Percentiles rank a stretch among this genome's conserved stretches.
Conservation (phyloP, 2,329 filamentous ascomycete species). For the Colletotrichum australisinense region DNA sequence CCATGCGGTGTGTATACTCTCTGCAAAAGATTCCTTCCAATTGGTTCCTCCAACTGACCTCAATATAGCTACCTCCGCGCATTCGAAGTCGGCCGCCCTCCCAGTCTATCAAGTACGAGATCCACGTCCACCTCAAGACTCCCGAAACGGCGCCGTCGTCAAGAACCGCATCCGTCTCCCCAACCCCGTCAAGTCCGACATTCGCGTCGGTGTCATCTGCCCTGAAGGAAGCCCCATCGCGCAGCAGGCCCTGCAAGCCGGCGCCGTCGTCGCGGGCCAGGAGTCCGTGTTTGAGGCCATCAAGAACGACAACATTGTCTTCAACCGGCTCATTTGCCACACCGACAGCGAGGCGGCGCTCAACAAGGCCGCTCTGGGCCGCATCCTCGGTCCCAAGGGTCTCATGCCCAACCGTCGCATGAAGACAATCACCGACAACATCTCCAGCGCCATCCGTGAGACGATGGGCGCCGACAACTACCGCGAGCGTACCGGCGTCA, state of each 20-base stretch:
- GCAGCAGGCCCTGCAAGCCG: constrained; percentile 78
- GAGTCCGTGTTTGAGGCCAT: constrained; percentile 86
- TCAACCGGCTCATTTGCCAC: constrained; percentile 92
- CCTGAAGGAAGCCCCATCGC: constrained; percentile 82
- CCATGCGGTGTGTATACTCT: constrained; percentile 77
- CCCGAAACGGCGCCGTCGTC: constrained; percentile 87
- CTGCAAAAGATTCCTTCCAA: neutral
- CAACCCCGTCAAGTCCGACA: constrained; percentile 88
- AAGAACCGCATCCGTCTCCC: constrained; percentile 90
- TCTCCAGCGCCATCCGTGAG: constrained; percentile 79
- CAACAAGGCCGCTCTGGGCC: constrained; percentile 83
- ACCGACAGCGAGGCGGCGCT: constrained; percentile 80
- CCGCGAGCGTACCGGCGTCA: constrained; percentile 84
- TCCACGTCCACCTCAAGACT: constrained; percentile 85
- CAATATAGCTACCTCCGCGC: constrained; percentile 85
- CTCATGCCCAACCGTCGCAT: constrained; percentile 92
- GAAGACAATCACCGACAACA: constrained; percentile 88
- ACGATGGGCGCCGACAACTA: constrained; percentile 89
- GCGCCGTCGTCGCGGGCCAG: constrained; percentile 87
- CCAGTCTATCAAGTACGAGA: constrained; percentile 84
- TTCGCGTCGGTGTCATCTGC: constrained; percentile 90
- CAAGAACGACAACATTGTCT: constrained; percentile 79
- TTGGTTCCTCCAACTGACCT: constrained; percentile 21
- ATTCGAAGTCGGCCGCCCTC: constrained; percentile 86
- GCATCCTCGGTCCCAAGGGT: constrained; percentile 86